Percentiles rank a stretch among this genome's conserved stretches.
These are phyloP conservation scores for Henckelia pumila DNA, from an alignment of 257 asterid species.

Conservation along the genomic window DNA sequence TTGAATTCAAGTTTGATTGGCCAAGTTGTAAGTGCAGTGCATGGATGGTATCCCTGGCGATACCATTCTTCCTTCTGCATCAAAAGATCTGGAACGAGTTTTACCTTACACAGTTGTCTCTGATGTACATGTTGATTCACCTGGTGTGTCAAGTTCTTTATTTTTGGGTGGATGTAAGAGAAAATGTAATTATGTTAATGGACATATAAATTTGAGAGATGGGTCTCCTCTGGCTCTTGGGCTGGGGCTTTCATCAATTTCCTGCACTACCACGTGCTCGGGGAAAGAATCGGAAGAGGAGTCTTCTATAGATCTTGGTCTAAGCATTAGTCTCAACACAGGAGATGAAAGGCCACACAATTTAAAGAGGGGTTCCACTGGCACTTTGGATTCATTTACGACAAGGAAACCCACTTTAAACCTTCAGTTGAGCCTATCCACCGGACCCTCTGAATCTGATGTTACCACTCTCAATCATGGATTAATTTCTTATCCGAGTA, in stretches of 20 bases:
- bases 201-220: constrained; percentile 28
- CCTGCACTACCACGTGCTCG: constrained; percentile 34
- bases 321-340: constrained; percentile 34
- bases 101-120: constrained; percentile 23
- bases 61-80: constrained; percentile 27
- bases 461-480: constrained; percentile 38
- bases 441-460: constrained; percentile 50
- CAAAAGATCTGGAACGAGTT: constrained; percentile 30
- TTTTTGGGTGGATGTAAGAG: constrained; percentile 40
- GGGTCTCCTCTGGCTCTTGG: constrained; percentile 49
- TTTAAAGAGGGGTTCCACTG: constrained; percentile 24
- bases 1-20: constrained; percentile 24
- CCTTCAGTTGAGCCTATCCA: constrained; percentile 58
- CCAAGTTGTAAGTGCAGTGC: constrained; percentile 28
- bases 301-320: constrained; percentile 43
- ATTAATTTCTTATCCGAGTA: constrained; percentile 25
- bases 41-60: constrained; percentile 50
- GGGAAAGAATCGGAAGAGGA: constrained; percentile 48
- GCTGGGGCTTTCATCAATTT: constrained; percentile 42
- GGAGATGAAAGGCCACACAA: constrained; percentile 23
- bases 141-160: constrained; percentile 25
- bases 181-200: constrained; percentile 28
- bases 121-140: constrained; percentile 27
- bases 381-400: constrained; percentile 22
- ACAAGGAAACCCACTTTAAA: constrained; percentile 37